Evolutionary conservation across 169 alveolate species (phyloP), one percentile per base, ranked within the genome.

Genomic region (Plasmodium ovale): DNA sequence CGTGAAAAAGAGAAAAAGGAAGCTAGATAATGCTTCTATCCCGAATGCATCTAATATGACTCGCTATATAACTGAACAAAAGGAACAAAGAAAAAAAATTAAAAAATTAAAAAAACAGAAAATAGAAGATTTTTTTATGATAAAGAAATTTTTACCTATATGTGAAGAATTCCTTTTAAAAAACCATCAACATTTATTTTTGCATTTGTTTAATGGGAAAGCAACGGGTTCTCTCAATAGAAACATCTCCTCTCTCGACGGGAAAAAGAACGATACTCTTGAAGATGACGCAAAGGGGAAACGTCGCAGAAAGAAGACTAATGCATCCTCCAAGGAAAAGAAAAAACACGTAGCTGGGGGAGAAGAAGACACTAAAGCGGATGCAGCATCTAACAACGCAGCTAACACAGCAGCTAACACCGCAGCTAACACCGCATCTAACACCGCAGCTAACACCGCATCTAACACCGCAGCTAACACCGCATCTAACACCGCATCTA

Each of bases 141-240:
- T 79, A 27, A 64, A 56, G 44, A 64, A 49, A 16, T 79, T 79
- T 58, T 56, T 79, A n/a, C 89, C 89, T 12, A 79, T 79, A 64
- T 79, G 89, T 39, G 89, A 79, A 79, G 89, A 79, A 47, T 79
- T 64, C 27, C 56, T 79, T 23, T 39, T 79, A 64, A 79, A 79
- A 54, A 49, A 79, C 12, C 29, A 79, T 21, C 21, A 64, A 29
- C 21, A 53, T 23, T 19, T 64, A 1, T 79, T 79, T 64, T 29
- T 56, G 1, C 21, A 62, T 35, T 27, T 64, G 21, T 25, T 79
- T 37, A 39, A 33, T 19, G 31, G 49, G 10, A n/a, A 59, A 31
- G 27, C 21, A 25, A 44, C 37, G 16, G 73, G n/a, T n/a, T n/a
- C n/a, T n/a, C n/a, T n/a, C 1, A 44, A 44, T 44, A 44, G 56